Percentiles rank a stretch among this genome's conserved stretches.
Evolutionary conservation across 352 stramenopile genomes (phyloP).

Genomic region (Globisporangium cederbergense): DNA sequence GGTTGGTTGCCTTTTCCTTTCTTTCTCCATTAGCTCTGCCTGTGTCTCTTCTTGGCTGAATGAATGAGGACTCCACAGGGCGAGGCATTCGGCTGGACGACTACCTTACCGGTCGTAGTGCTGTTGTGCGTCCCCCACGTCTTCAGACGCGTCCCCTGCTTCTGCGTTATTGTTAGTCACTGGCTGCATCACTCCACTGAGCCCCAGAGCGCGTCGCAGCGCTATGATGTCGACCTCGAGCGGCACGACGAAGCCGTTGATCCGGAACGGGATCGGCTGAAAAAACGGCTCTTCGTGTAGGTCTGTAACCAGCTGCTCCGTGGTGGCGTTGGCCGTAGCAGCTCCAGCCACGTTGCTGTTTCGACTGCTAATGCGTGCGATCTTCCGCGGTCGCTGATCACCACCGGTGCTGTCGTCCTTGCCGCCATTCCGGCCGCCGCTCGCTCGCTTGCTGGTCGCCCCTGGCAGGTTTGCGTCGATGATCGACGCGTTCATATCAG

Average conservation of each 20-base stretch:
- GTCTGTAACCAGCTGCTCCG: constrained; percentile 25
- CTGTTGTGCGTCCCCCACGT: constrained; percentile 11
- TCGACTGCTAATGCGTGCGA: constrained; percentile 24
- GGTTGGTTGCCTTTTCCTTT: neutral
- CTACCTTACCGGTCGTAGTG: constrained; percentile 10
- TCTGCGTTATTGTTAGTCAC: neutral
- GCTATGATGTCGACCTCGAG: constrained; percentile 66
- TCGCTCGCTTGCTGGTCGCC: constrained; percentile 12
- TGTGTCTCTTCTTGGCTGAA: neutral
- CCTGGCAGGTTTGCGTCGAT: constrained; percentile 15
- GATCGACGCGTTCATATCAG: constrained; percentile 33
- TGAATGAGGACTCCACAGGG: neutral
- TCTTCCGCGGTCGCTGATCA: constrained; percentile 40
- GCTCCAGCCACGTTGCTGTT: neutral
- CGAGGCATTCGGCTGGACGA: neutral
- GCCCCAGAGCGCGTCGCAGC: constrained; percentile 44
- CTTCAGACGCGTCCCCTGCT: constrained; percentile 8
- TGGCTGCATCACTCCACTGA: constrained; percentile 19
- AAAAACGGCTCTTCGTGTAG: constrained; percentile 43
- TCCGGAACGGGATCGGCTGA: constrained; percentile 62
- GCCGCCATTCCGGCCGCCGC: constrained; percentile 27
- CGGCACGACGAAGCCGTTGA: constrained; percentile 70
- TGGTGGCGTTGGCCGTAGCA: neutral
- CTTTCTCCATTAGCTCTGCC: neutral
- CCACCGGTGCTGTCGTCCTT: constrained; percentile 25